Conservation (phyloP, 805 yeast genomes). For the Aciculoconidium aculeatum region DNA sequence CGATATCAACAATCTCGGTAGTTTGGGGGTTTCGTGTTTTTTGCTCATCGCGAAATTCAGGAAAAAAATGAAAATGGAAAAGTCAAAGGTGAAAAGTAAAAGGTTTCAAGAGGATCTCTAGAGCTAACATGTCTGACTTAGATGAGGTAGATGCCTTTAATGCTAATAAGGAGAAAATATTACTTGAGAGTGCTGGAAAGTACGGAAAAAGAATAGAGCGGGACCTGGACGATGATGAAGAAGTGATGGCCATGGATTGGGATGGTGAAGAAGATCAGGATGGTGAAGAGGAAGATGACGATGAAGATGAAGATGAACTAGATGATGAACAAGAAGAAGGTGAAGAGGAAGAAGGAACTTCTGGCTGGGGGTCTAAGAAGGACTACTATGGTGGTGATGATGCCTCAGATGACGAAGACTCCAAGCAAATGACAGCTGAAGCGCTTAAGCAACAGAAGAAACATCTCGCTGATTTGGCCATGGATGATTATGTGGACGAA, state of each 20-base stretch:
- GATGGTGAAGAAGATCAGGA: slow-evolving; percentile 43
- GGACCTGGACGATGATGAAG: slow-evolving; percentile 49
- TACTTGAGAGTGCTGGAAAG: slow-evolving; percentile 53
- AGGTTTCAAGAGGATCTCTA: too few relatives aligned
- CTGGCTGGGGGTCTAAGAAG: slow-evolving; percentile 39
- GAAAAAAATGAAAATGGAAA: too few relatives aligned
- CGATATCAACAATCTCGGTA: too few relatives aligned
- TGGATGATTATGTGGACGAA: slow-evolving; percentile 55
- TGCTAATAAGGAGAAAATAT: slow-evolving; percentile 49
- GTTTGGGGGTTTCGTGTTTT: slow-evolving; percentile 1
- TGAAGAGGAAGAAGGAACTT: slow-evolving; percentile 21
- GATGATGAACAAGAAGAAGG: slow-evolving; percentile 31
- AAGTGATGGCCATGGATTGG: slow-evolving; percentile 34
- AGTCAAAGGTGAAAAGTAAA: too few relatives aligned
- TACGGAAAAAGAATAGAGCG: slow-evolving; percentile 13
- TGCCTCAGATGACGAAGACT: slow-evolving; percentile 68
- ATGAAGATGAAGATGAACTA: slow-evolving; percentile 41
- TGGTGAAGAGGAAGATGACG: slow-evolving; percentile 39
- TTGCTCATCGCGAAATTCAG: too few relatives aligned
- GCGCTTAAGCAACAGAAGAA: slow-evolving; percentile 79
- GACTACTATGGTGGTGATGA: slow-evolving; percentile 54
- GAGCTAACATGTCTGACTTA: too few relatives aligned
- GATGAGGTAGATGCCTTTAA: slow-evolving; percentile 70
- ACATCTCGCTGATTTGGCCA: slow-evolving; percentile 63
- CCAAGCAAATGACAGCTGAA: slow-evolving; percentile 76